Percentiles rank a stretch among this genome's conserved stretches.
These are phyloP conservation scores for Xylariaceae sp. DNA, from an alignment of 2,329 filamentous ascomycete genomes.

Conservation along the genomic window DNA sequence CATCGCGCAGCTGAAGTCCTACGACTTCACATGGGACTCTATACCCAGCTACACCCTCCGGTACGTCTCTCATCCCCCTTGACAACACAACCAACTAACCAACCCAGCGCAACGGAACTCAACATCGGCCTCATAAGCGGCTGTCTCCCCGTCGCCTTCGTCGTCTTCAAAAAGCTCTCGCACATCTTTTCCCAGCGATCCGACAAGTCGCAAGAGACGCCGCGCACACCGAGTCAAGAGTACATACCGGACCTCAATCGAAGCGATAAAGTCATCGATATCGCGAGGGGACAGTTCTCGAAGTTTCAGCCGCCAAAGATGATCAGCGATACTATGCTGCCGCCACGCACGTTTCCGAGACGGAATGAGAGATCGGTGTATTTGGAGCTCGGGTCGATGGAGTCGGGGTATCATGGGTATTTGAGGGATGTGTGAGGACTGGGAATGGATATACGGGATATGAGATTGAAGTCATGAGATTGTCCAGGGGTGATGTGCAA, in stretches of 20 bases:
- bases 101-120: constrained; percentile 15
- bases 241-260: constrained; percentile 11
- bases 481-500: too few relatives aligned
- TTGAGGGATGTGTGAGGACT: not conserved
- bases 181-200: not conserved
- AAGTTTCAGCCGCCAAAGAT: not conserved
- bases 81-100: not conserved
- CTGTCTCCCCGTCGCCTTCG: constrained; percentile 17
- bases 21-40: constrained; percentile 22
- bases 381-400: constrained; percentile 8
- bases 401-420: constrained; percentile 2
- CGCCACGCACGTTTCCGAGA: not conserved
- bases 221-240: constrained; percentile 14
- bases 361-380: constrained; percentile 2
- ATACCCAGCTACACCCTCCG: constrained; percentile 19
- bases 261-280: not conserved
- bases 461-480: not conserved
- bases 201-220: too few relatives aligned
- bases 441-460: not conserved
- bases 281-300: not conserved
- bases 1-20: constrained; percentile 16
- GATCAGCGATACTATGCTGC: not conserved
- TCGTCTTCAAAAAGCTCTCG: constrained; percentile 13
- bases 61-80: not conserved
- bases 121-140: constrained; percentile 19